A percentile compares a stretch with the other conserved stretches of the same genome.
phyloP scores from a whole-genome alignment of 2,329 filamentous ascomycete genomes.

The Colletotrichum cordylinicola region DNA sequence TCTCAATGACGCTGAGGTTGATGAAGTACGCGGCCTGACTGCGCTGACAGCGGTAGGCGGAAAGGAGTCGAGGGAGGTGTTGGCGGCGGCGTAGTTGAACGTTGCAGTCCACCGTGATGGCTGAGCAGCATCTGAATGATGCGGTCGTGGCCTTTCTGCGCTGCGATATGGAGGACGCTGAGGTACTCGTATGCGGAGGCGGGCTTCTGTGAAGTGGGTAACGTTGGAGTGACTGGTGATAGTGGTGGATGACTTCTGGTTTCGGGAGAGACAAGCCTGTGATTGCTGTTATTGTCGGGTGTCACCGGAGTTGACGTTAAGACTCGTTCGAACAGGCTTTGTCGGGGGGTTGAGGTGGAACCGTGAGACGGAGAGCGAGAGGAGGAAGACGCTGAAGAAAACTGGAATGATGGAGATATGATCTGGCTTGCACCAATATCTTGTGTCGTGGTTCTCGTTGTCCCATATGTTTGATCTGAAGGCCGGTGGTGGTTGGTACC shows the following conservation, averaged over 20 bases:
- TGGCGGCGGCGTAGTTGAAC: constrained; percentile 38
- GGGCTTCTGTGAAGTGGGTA: neutral
- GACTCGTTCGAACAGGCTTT: neutral
- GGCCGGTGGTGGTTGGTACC: no score
- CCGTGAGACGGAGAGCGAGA: neutral
- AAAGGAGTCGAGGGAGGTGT: constrained; percentile 37
- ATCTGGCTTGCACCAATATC: neutral
- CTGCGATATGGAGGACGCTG: neutral
- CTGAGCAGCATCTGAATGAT: neutral
- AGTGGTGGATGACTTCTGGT: neutral
- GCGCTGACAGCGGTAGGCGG: constrained; percentile 18
- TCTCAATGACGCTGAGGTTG: neutral
- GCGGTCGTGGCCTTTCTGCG: neutral
- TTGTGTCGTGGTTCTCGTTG: neutral
- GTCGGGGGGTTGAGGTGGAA: neutral
- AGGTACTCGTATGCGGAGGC: neutral
- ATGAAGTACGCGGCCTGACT: neutral
- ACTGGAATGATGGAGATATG: neutral
- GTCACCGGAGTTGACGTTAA: neutral
- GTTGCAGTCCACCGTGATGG: neutral
- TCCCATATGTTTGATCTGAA: no score
- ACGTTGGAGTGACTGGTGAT: neutral
- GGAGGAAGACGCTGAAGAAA: neutral
- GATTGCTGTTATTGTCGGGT: neutral
- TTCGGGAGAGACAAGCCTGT: neutral